phyloP scores from a whole-genome alignment of 257 asterid genomes.

The Coffea canephora region DNA sequence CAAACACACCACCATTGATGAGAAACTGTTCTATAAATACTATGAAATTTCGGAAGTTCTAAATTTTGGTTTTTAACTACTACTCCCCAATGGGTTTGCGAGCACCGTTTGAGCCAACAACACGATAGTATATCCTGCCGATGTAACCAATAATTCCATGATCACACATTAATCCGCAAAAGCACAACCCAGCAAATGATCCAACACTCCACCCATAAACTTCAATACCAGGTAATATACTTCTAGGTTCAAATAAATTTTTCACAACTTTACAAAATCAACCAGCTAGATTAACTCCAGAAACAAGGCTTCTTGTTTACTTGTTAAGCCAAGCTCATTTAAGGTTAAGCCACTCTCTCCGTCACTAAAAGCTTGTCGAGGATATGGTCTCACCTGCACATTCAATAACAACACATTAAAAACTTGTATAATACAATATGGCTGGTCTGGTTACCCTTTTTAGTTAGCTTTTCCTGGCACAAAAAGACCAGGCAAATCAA shows the following conservation, averaged over 20 bases:
- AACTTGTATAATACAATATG: background rate
- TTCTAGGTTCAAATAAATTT: slow-evolving; percentile 12
- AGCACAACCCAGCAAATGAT: slow-evolving; percentile 1
- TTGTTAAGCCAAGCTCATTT: slow-evolving; percentile 78
- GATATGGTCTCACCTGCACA: slow-evolving; percentile 87
- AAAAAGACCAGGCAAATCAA: background rate
- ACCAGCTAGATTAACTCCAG: slow-evolving; percentile 65
- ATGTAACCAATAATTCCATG: background rate
- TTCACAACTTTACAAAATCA: slow-evolving; percentile 22
- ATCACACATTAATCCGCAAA: background rate
- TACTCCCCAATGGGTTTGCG: background rate
- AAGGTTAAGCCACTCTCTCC: slow-evolving; percentile 60
- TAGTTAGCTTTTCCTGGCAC: background rate
- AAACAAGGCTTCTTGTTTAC: slow-evolving; percentile 95
- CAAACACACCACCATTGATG: background rate
- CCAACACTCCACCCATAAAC: slow-evolving; percentile 8
- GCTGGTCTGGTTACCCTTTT: background rate
- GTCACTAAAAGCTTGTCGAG: slow-evolving; percentile 73
- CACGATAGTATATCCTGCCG: background rate
- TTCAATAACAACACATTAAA: slow-evolving; percentile 7
- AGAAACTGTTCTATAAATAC: too few relatives aligned
- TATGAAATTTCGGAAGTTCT: background rate
- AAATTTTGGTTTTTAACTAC: background rate
- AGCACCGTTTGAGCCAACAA: background rate
- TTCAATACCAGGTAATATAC: background rate